Base-by-base conservation (phyloP, 2,329 filamentous ascomycete genomes). In the Penicillium psychrosexuale region DNA sequence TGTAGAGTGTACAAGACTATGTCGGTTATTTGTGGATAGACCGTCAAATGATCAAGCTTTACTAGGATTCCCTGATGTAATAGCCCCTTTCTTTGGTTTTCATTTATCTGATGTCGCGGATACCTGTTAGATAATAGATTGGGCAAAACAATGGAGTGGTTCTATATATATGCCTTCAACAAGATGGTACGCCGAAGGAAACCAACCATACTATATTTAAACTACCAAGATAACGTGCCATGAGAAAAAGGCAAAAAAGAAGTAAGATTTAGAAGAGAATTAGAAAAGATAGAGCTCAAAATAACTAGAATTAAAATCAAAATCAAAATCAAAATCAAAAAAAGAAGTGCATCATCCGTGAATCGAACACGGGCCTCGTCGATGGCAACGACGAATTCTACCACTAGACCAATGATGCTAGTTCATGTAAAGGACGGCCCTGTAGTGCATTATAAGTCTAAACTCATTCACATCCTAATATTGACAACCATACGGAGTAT, bases 321-420 rank as follows among this genome's bases (percentile, higher is more conserved):
- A 31, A 30, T 8, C 31, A 55, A 22, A 3, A 19, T 3, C 46
- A 8, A 7, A 31, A 30, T 8, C 31, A 37, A 53, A 60, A 61
- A 59, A 43, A 40, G 33, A n/a, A 56, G 47, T 66, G 61, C 61
- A 67, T 65, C 61, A 73, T 74, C 73, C 73, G 73, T 72, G 73
- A 75, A 75, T 75, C 73, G 73, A 75, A 75, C 73, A 72, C 72
- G 73, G 72, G 73, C 72, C 73, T 75, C 73, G 67, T 75, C 73
- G 73, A 75, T 74, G 72, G 72, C 72, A 74, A 74, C 71, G 71
- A 74, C 66, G 70, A 74, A 74, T 74, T 74, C 72, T 74, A 74
- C 72, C 72, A 74, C 72, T 74, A 74, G 72, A 74, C 72, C 72
- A 74, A 73, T 72, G 70, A 73, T 74, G 72, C 72, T 69, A 47